phyloP scores from a whole-genome alignment of 305 asterid genomes.

The Fraxinus floribunda region DNA sequence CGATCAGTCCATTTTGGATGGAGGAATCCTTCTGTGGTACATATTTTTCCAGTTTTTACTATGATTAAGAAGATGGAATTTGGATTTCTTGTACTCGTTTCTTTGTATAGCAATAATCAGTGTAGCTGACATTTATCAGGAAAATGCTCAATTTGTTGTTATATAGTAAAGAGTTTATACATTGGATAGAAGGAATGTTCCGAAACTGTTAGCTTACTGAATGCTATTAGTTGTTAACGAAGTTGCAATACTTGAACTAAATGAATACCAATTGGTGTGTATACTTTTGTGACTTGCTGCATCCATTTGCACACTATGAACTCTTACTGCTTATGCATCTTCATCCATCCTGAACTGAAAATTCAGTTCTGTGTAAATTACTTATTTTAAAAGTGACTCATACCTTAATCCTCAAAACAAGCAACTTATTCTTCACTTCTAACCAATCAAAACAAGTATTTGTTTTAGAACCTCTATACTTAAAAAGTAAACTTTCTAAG shows the following conservation, averaged over 20 bases:
- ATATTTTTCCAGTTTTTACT: not conserved
- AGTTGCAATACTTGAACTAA: too few species aligned
- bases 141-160: not conserved
- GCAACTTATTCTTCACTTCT: not conserved
- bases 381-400: not conserved
- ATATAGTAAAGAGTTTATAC: not conserved
- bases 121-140: not conserved
- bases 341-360: too few species aligned
- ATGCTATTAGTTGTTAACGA: too few species aligned
- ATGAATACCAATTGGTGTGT: too few species aligned
- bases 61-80: not conserved
- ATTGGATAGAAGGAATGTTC: too few species aligned
- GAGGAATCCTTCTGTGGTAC: not conserved
- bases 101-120: not conserved
- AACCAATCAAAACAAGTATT: not conserved
- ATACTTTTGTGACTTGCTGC: too few species aligned
- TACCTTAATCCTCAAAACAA: not conserved
- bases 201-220: too few species aligned
- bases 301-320: too few species aligned
- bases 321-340: too few species aligned
- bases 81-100: not conserved
- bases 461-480: not conserved
- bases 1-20: not conserved
- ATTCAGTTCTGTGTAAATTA: too few species aligned
- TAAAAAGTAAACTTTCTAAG: not conserved